Evolutionary conservation across 1,284 basidiomycete species (phyloP).

Genomic region (Papiliotrema nemorosa): DNA sequence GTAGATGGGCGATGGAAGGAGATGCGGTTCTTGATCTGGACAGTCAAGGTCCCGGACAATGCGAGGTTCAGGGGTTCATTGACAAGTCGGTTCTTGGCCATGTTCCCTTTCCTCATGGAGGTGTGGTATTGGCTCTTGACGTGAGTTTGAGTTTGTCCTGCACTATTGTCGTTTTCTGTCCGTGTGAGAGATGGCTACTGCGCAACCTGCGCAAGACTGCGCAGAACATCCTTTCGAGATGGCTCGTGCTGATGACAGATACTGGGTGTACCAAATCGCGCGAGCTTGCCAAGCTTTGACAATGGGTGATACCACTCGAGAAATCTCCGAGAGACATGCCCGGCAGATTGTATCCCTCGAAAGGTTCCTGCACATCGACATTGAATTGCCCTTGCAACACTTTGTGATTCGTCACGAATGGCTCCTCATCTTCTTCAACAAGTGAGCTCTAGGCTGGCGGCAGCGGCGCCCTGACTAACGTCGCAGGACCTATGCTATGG

Average conservation of each 20-base stretch:
- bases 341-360: constrained; percentile 37
- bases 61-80: constrained; percentile 25
- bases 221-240: background rate
- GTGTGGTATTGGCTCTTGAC: constrained; percentile 42
- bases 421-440: constrained; percentile 41
- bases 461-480: too few species aligned
- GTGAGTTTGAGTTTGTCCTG: constrained; percentile 17
- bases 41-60: constrained; percentile 25
- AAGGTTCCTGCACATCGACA: constrained; percentile 32
- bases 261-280: constrained; percentile 45
- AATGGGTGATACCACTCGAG: constrained; percentile 39
- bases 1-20: constrained; percentile 12
- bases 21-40: constrained; percentile 23
- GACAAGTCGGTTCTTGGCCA: constrained; percentile 26
- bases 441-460: too few species aligned
- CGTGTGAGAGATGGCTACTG: background rate
- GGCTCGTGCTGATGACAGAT: constrained; percentile 12
- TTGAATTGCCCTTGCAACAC: constrained; percentile 38
- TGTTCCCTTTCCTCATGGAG: constrained; percentile 41
- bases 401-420: constrained; percentile 29
- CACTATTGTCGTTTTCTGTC: too few species aligned
- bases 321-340: constrained; percentile 37
- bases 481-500: constrained; percentile 46
- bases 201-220: too few species aligned
- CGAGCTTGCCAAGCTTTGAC: constrained; percentile 42